Percentiles rank a stretch among this genome's conserved stretches.
Conservation (phyloP, 257 asterid genomes). For the Echites panduratus region DNA sequence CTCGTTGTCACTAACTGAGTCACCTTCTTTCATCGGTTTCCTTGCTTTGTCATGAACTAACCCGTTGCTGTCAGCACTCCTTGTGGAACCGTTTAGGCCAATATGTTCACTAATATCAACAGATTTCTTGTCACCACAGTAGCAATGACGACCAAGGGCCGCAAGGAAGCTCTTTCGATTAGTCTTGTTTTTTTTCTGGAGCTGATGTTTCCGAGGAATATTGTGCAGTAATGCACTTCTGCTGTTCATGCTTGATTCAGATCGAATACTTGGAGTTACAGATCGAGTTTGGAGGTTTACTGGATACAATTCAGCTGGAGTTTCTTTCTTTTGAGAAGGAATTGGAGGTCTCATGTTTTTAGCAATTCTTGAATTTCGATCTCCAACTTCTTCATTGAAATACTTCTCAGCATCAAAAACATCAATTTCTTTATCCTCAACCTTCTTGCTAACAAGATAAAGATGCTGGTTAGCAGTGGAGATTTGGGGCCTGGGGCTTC, state of each 20-base stretch:
- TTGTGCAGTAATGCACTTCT: conserved; percentile 39
- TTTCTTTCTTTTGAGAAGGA: conserved; percentile 26
- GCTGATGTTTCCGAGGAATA: conserved; percentile 32
- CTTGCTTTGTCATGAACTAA: conserved; percentile 18
- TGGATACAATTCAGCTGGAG: conserved; percentile 21
- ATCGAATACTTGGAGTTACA: conserved; percentile 46
- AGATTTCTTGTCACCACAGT: conserved; percentile 48
- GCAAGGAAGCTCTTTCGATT: conserved; percentile 44
- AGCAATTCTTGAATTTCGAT: conserved; percentile 14
- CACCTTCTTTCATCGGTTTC: conserved; percentile 6
- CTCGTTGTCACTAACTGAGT: neutral
- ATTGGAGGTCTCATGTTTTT: conserved; percentile 12
- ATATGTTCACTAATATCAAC: conserved; percentile 29
- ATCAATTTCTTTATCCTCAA: conserved; percentile 59
- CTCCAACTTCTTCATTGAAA: conserved; percentile 45
- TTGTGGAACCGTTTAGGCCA: conserved; percentile 19
- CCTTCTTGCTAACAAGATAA: conserved; percentile 23
- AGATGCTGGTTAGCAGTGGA: conserved; percentile 26
- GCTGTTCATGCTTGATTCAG: conserved; percentile 62
- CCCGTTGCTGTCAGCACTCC: conserved; percentile 7
- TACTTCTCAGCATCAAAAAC: conserved; percentile 74
- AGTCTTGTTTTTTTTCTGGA: conserved; percentile 24
- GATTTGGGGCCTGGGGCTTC: conserved; percentile 18
- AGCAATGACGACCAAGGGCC: conserved; percentile 53
- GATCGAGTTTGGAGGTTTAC: conserved; percentile 20